Evolutionary conservation across 352 stramenopile genomes (phyloP), one percentile per base, ranked within the genome.

Genomic region (Hyaloperonospora brassicae): DNA sequence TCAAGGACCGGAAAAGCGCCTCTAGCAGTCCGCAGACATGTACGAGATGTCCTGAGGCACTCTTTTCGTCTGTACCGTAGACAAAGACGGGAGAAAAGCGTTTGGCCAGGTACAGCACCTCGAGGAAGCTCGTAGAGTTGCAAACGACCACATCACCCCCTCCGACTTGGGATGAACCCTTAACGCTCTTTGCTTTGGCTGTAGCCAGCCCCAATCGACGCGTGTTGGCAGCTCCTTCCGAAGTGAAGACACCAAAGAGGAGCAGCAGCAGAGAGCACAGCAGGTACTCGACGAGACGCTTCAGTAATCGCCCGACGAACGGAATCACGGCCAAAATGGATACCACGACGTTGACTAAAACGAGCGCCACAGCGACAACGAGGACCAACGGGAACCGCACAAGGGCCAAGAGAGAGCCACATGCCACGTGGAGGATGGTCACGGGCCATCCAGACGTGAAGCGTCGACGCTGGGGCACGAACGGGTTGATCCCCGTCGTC

Each of bases 401-500:
- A 25, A 88, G 42, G 11, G 66, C 68, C 24, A 91, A 61, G 23
- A 70, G 47, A 14, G 69, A 68, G 14, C 83, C 77, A 13, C 41
- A 57, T 25, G 78, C 42, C 27, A 80, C 50, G 55, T 87, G 72
- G 14, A 84, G 38, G 36, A 62, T 61, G 2, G 62, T 75, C 41
- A 81, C 49, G 0, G 58, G 52, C 30, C 79, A 59, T 23, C 63
- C 75, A 47, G 57, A 67, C 34, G 70, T 70, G 24, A 86, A 68
- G 2, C 72, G 75, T 62, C 77, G 72, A 57, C 79, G 72, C 62
- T 86, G 74, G 49, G 80, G 80, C 55, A 93, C 83, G 67, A 93
- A 93, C 57, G 83, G 83, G 63, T 93, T 93, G 57, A 89, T 86
- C 25, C 83, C 83, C 55, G 83, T 93, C 54, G 75, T 84, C 64